phyloP scores from a whole-genome alignment of 768 basidiomycete species.

The Leccinum pellstonianum region DNA sequence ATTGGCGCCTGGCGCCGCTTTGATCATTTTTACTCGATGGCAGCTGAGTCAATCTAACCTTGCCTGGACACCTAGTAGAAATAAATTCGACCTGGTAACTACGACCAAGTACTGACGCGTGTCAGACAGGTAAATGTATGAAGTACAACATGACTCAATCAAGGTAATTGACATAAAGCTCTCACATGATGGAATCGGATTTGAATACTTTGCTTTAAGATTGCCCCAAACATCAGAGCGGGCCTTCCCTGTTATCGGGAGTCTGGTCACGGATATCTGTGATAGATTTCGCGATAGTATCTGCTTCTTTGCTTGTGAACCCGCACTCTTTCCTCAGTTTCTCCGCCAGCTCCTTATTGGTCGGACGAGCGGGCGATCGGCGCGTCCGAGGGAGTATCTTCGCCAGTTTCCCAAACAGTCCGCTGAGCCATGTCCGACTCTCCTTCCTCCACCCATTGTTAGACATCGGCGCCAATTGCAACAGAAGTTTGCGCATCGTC shows the following conservation, averaged over 20 bases:
- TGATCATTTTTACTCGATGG: too few relatives aligned
- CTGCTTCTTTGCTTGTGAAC: constrained; percentile 20
- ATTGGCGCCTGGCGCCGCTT: too few relatives aligned
- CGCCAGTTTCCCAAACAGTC: constrained; percentile 22
- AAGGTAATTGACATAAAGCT: not conserved
- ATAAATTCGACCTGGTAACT: not conserved
- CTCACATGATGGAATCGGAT: not conserved
- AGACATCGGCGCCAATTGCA: constrained; percentile 3
- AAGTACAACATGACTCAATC: not conserved
- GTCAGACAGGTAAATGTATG: not conserved
- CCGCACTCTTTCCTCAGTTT: constrained; percentile 17
- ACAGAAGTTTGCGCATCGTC: constrained; percentile 21
- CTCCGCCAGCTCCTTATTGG: constrained; percentile 6
- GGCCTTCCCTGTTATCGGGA: not conserved
- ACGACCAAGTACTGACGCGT: not conserved
- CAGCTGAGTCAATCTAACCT: too few relatives aligned
- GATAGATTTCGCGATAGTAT: constrained; percentile 19
- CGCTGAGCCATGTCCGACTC: constrained; percentile 13
- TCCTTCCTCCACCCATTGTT: constrained; percentile 21
- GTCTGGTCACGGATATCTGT: constrained; percentile 5
- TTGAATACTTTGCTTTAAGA: too few relatives aligned
- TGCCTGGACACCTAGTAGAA: too few relatives aligned
- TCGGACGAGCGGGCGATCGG: constrained; percentile 5
- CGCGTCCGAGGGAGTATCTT: constrained; percentile 14
- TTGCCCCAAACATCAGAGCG: not conserved